A percentile compares a stretch with the other conserved stretches of the same genome.
Evolutionary conservation across 768 basidiomycete species (phyloP).

Genomic region (Candolleomyces aberdarensis): DNA sequence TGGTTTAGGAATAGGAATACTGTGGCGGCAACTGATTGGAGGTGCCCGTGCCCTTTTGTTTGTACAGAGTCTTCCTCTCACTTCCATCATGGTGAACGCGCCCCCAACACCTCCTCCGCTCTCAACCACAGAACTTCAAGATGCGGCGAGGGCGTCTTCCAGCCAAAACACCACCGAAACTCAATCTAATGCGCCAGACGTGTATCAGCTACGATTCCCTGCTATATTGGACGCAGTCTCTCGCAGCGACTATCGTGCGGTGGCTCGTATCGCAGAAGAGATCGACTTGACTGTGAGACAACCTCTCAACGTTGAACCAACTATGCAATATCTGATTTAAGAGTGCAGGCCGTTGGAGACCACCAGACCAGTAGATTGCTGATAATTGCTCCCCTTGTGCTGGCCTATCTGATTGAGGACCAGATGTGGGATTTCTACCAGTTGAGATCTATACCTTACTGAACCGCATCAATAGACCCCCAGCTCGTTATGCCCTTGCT

Average conservation of each 20-base stretch:
- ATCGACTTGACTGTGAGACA: conserved; percentile 51
- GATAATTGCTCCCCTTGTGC: conserved; percentile 55
- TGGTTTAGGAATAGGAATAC: conserved; percentile 11
- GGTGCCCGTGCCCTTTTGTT: neutral
- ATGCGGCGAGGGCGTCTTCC: neutral
- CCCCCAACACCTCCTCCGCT: conserved; percentile 63
- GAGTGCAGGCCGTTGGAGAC: conserved; percentile 29
- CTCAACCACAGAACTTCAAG: neutral
- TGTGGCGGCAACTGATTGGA: neutral
- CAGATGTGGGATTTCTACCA: conserved; percentile 46
- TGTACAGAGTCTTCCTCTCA: neutral
- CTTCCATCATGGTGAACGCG: conserved; percentile 47
- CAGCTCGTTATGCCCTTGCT: conserved; percentile 55
- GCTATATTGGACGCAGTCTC: conserved; percentile 42
- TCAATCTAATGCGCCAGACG: conserved; percentile 25
- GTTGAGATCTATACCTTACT: conserved; percentile 2
- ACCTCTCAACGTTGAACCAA: neutral
- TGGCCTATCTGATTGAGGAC: conserved; percentile 63
- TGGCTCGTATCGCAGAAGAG: conserved; percentile 48
- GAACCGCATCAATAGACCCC: conserved; percentile 36
- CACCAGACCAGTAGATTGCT: conserved; percentile 45
- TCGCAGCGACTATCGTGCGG: conserved; percentile 37
- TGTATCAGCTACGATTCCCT: conserved; percentile 45
- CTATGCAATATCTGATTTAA: conserved; percentile 13
- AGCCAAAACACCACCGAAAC: neutral